Conservation (phyloP, 768 basidiomycete genomes). For the Tricholoma bakamatsutake region DNA sequence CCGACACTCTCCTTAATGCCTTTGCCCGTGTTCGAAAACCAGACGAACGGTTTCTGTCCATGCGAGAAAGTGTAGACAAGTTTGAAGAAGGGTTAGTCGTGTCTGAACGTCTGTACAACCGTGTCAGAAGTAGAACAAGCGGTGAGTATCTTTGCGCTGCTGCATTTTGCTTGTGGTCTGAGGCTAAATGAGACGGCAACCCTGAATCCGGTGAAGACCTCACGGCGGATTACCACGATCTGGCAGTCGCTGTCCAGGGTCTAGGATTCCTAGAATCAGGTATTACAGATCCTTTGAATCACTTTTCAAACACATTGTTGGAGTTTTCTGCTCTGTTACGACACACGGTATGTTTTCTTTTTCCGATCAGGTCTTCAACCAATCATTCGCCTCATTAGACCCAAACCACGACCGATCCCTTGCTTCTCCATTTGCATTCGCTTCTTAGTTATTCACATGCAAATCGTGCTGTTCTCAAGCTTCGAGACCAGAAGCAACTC, state of each 20-base stretch:
- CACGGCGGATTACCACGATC: slow-evolving; percentile 93
- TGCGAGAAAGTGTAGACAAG: slow-evolving; percentile 90
- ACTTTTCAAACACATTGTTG: slow-evolving; percentile 92
- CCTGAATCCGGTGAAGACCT: slow-evolving; percentile 88
- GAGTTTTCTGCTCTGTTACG: slow-evolving; percentile 90
- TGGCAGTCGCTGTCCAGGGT: slow-evolving; percentile 94
- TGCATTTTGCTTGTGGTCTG: slow-evolving; percentile 42
- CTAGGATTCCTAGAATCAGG: slow-evolving; percentile 97
- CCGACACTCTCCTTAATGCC: slow-evolving; percentile 93
- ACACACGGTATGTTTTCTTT: slow-evolving; percentile 54
- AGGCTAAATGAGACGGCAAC: slow-evolving; percentile 82
- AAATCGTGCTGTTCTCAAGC: slow-evolving; percentile 89
- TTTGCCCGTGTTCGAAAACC: slow-evolving; percentile 96
- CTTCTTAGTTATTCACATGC: slow-evolving; percentile 91
- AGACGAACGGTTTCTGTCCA: slow-evolving; percentile 89
- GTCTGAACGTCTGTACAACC: slow-evolving; percentile 76
- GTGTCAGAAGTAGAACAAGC: slow-evolving; percentile 75
- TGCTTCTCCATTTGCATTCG: slow-evolving; percentile 86
- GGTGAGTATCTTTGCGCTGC: slow-evolving; percentile 53
- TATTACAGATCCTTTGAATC: slow-evolving; percentile 95
- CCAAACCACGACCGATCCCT: slow-evolving; percentile 86
- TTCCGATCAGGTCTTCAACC: background rate
- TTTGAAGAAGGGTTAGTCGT: slow-evolving; percentile 89
- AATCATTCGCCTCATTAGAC: slow-evolving; percentile 42
- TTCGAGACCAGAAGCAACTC: slow-evolving; percentile 97